Evolutionary conservation across 306 rosid species (phyloP).

Genomic region (Quillaja saponaria): DNA sequence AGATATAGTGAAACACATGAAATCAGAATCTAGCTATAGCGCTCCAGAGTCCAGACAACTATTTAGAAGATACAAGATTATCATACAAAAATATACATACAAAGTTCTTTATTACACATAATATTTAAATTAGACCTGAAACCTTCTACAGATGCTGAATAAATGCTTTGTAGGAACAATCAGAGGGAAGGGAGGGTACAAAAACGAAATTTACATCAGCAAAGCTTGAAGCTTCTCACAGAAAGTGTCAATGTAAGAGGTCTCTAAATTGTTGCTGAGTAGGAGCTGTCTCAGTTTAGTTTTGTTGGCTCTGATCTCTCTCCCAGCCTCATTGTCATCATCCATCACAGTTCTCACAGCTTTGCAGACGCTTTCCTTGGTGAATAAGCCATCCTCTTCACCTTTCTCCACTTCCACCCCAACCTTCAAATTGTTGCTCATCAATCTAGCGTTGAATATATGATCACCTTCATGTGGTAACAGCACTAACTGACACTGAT

Average conservation of each 20-base stretch:
- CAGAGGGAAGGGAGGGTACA: too few relatives aligned
- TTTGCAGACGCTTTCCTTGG: constrained; percentile 23
- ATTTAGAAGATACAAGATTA: too few relatives aligned
- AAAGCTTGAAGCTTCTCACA: constrained; percentile 41
- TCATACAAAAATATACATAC: too few relatives aligned
- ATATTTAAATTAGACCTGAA: too few relatives aligned
- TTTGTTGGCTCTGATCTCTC: constrained; percentile 26
- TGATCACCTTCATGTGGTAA: constrained; percentile 35
- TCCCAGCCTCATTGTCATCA: constrained; percentile 32
- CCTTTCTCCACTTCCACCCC: constrained; percentile 45
- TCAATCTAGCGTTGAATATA: constrained; percentile 33
- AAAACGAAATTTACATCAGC: too few relatives aligned
- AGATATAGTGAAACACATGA: too few relatives aligned
- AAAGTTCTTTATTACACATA: too few relatives aligned
- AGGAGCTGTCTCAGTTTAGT: constrained; percentile 25
- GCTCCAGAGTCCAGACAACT: too few relatives aligned
- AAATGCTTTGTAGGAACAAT: neutral
- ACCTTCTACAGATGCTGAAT: too few relatives aligned
- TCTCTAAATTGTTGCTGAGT: constrained; percentile 32
- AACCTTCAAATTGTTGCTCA: constrained; percentile 33
- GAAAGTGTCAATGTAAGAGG: constrained; percentile 31
- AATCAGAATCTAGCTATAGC: too few relatives aligned
- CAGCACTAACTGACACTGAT: constrained; percentile 35
- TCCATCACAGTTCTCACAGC: constrained; percentile 42
- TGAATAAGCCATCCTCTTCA: constrained; percentile 35